A percentile compares a stretch with the other conserved stretches of the same genome.
phyloP scores from a whole-genome alignment of 306 rosid species.

The Rubus idaeus region DNA sequence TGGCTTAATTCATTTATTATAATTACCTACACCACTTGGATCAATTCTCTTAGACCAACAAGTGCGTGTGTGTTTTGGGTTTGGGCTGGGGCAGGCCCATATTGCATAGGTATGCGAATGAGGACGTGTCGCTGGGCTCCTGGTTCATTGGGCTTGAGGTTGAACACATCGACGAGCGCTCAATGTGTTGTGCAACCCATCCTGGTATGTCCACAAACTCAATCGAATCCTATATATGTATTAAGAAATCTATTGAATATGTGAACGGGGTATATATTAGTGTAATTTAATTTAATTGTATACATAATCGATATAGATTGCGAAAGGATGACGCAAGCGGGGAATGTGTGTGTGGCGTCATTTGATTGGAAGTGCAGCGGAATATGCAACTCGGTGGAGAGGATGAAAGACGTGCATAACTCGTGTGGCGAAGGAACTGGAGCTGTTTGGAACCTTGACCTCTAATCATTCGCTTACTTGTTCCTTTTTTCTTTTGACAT shows the following conservation, averaged over 20 bases:
- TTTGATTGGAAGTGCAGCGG: constrained; percentile 98
- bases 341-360: constrained; percentile 80
- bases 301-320: constrained; percentile 43
- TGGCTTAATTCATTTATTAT: background rate
- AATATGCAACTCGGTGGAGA: constrained; percentile 70
- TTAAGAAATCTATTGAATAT: no score
- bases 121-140: constrained; percentile 86
- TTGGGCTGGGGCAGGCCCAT: constrained; percentile 52
- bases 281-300: no score
- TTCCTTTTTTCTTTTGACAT: background rate
- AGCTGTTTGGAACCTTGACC: constrained; percentile 64
- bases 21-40: background rate
- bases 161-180: constrained; percentile 68
- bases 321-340: constrained; percentile 63
- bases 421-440: constrained; percentile 70
- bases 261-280: no score
- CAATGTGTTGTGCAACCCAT: constrained; percentile 90
- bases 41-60: background rate
- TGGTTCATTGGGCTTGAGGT: constrained; percentile 89
- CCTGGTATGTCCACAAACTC: constrained; percentile 46
- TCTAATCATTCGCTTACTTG: constrained; percentile 25
- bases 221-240: no score
- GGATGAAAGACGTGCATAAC: constrained; percentile 65
- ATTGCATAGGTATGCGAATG: constrained; percentile 82
- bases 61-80: background rate